Conservation (phyloP, 306 rosid genomes). For the Medicago truncatula region MtrunA17r5.0-ANR NC_053045.1:1539501-1540000, state of each 20-base stretch:
- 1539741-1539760: slow-evolving; percentile 98
- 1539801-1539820: slow-evolving; percentile 96
- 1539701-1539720: slow-evolving; percentile 97
- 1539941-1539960: slow-evolving; percentile 86
- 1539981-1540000: slow-evolving; percentile 82
- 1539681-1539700: slow-evolving; percentile 84
- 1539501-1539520: not conserved
- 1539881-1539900: slow-evolving; percentile 84
- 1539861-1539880: slow-evolving; percentile 91
- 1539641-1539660: slow-evolving; percentile 24
- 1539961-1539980: slow-evolving; percentile 69
- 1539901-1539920: slow-evolving; percentile 83
- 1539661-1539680: slow-evolving; percentile 35
- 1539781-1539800: slow-evolving; percentile 88
- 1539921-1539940: slow-evolving; percentile 92
- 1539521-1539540: slow-evolving; percentile 27
- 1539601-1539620: slow-evolving; percentile 37
- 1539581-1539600: slow-evolving; percentile 36
- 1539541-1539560: slow-evolving; percentile 28
- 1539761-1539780: slow-evolving; percentile 95
- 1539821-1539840: slow-evolving; percentile 92
- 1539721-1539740: slow-evolving; percentile 98
- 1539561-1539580: slow-evolving; percentile 12
- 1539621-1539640: slow-evolving; percentile 28
- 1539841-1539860: slow-evolving; percentile 97